These are phyloP conservation scores for Isabelozyma pseudorhagii DNA, from an alignment of 805 yeast species.

Conservation along the genomic window DNA sequence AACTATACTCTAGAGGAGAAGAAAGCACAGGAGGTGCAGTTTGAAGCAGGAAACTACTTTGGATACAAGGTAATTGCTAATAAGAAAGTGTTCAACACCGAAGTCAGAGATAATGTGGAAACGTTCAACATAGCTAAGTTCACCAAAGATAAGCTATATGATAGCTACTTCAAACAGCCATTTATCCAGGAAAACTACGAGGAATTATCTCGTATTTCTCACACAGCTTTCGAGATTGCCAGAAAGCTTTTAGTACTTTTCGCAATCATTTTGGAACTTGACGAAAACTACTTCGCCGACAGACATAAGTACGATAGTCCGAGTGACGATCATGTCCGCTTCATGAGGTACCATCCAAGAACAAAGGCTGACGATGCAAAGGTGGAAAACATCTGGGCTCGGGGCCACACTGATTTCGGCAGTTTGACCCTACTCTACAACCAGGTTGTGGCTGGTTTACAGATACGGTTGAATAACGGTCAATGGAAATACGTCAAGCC, in stretches of 20 bases:
- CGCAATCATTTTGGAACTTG: conserved; percentile 31
- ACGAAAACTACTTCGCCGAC: conserved; percentile 29
- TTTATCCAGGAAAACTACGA: conserved; percentile 19
- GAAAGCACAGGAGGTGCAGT: conserved; percentile 19
- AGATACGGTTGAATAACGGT: conserved; percentile 24
- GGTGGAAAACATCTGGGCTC: conserved; percentile 28
- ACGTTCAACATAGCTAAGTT: conserved; percentile 31
- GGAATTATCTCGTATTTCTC: conserved; percentile 17
- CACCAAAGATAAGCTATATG: conserved; percentile 16
- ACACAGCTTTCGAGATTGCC: conserved; percentile 19
- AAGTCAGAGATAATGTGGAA: conserved; percentile 26
- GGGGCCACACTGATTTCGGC: conserved; percentile 37
- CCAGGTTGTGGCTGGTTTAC: conserved; percentile 35
- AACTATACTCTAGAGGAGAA: conserved; percentile 24
- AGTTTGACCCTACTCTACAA: conserved; percentile 31
- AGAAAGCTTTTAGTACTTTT: conserved; percentile 23
- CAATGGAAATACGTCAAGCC: conserved; percentile 35
- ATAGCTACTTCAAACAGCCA: conserved; percentile 13
- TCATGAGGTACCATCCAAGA: conserved; percentile 31
- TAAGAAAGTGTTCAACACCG: conserved; percentile 26
- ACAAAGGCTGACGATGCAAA: conserved; percentile 24
- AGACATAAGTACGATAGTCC: conserved; percentile 28
- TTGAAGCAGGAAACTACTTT: conserved; percentile 27
- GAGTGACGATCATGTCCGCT: conserved; percentile 32
- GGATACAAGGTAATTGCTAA: conserved; percentile 30